phyloP scores from a whole-genome alignment of 2,329 filamentous ascomycete species.

The Neopestalotiopsis clavispora region DNA sequence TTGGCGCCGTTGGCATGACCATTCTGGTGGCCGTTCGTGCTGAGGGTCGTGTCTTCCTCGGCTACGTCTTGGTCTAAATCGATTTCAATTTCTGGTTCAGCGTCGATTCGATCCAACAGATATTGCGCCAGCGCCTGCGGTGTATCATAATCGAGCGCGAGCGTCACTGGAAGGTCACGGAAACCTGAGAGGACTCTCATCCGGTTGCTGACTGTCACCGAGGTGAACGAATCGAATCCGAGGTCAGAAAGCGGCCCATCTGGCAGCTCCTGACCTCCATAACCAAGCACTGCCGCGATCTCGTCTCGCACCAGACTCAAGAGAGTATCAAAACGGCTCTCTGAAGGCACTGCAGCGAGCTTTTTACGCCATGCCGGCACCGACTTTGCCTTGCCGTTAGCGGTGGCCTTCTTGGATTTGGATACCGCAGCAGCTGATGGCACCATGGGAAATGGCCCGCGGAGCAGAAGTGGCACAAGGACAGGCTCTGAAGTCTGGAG shows the following conservation, averaged over 20 bases:
- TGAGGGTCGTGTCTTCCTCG: not conserved
- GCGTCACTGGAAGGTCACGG: slow-evolving; percentile 15
- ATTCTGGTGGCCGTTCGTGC: not conserved
- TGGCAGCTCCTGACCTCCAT: slow-evolving; percentile 9
- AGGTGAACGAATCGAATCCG: slow-evolving; percentile 14
- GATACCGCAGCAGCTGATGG: not conserved
- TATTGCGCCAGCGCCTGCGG: slow-evolving; percentile 11
- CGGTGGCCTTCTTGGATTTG: not conserved
- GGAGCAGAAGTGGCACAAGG: slow-evolving; percentile 9
- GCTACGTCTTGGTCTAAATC: slow-evolving; percentile 3
- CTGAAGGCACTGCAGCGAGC: slow-evolving; percentile 10
- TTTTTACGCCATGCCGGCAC: slow-evolving; percentile 6
- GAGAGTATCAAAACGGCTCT: slow-evolving; percentile 8
- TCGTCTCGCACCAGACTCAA: slow-evolving; percentile 10
- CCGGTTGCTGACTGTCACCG: slow-evolving; percentile 12
- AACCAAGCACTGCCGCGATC: slow-evolving; percentile 13
- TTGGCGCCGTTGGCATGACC: not conserved
- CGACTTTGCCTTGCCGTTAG: slow-evolving; percentile 2
- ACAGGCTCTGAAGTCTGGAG: slow-evolving; percentile 10
- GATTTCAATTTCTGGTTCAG: slow-evolving; percentile 6
- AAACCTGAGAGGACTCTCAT: slow-evolving; percentile 11
- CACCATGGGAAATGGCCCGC: slow-evolving; percentile 14
- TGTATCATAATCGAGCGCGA: slow-evolving; percentile 17
- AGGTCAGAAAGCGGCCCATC: slow-evolving; percentile 9
- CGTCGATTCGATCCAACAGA: slow-evolving; percentile 5